Conservation (phyloP, 768 basidiomycete genomes). For the Rhodotorula diobovata region DNA sequence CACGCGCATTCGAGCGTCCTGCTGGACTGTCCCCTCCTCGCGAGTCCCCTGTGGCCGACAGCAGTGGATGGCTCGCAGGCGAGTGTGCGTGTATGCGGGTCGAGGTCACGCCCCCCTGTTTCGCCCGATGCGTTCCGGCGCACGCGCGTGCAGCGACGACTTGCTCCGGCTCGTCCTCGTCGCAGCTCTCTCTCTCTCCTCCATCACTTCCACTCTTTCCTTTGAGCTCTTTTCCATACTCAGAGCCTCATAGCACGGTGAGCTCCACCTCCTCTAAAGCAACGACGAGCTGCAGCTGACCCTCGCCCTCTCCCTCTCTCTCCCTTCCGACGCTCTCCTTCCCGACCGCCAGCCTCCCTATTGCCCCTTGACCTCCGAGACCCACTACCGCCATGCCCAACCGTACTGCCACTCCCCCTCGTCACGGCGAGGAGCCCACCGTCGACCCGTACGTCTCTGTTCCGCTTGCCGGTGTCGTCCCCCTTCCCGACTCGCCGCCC, state of each 20-base stretch:
- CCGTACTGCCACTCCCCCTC: slow-evolving; percentile 17
- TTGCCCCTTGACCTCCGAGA: background rate
- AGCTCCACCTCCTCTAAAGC: no score
- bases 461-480: background rate
- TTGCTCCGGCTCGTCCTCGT: background rate
- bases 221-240: background rate
- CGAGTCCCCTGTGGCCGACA: no score
- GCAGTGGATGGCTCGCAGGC: no score
- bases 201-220: background rate
- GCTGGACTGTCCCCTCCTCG: no score
- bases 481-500: no score
- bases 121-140: no score
- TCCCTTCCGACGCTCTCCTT: background rate
- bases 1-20: no score
- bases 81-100: background rate
- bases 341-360: background rate
- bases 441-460: slow-evolving; percentile 15
- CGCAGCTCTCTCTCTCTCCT: background rate
- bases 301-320: background rate
- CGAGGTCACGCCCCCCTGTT: no score
- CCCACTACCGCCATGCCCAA: slow-evolving; percentile 9
- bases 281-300: background rate
- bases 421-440: slow-evolving; percentile 31
- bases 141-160: background rate
- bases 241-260: background rate